A percentile compares a stretch with the other conserved stretches of the same genome.
Evolutionary conservation across 305 asterid species (phyloP).

Genomic region (Fraxinus nigra): DNA sequence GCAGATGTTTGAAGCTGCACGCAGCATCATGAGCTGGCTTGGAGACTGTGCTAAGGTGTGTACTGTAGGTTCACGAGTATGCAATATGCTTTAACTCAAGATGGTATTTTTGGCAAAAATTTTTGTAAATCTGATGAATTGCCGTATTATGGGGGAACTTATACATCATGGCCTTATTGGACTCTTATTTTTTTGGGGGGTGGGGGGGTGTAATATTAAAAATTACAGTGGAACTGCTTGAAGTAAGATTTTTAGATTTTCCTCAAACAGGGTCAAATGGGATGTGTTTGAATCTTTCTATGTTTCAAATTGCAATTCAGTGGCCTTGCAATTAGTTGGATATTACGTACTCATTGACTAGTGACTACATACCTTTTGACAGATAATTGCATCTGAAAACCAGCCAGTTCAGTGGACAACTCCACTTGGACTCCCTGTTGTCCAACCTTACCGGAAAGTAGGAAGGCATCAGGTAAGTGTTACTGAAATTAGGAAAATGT

Average conservation of each 20-base stretch:
- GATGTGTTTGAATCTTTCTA: background rate
- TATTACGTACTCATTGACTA: conserved; percentile 26
- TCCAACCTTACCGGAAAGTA: conserved; percentile 84
- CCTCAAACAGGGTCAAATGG: background rate
- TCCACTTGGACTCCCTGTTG: conserved; percentile 99
- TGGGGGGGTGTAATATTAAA: background rate
- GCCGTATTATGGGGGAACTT: background rate
- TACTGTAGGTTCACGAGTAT: conserved; percentile 15
- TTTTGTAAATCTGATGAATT: background rate
- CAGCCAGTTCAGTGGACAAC: conserved; percentile 92
- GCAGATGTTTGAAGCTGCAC: conserved; percentile 81
- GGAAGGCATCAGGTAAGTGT: conserved; percentile 72
- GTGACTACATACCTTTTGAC: conserved; percentile 31
- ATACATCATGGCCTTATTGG: background rate
- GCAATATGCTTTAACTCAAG: background rate
- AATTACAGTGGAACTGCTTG: background rate
- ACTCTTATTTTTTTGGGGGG: background rate
- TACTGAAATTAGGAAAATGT: background rate
- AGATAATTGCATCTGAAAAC: conserved; percentile 89
- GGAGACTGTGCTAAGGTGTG: conserved; percentile 85
- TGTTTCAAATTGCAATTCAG: conserved; percentile 2
- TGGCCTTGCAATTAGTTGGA: conserved; percentile 8
- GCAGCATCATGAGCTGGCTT: conserved; percentile 82
- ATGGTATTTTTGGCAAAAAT: background rate
- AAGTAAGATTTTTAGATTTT: background rate